These are phyloP conservation scores for Scenedesmus sp. DNA, from an alignment of 163 green algal species.

Conservation along the genomic window DNA sequence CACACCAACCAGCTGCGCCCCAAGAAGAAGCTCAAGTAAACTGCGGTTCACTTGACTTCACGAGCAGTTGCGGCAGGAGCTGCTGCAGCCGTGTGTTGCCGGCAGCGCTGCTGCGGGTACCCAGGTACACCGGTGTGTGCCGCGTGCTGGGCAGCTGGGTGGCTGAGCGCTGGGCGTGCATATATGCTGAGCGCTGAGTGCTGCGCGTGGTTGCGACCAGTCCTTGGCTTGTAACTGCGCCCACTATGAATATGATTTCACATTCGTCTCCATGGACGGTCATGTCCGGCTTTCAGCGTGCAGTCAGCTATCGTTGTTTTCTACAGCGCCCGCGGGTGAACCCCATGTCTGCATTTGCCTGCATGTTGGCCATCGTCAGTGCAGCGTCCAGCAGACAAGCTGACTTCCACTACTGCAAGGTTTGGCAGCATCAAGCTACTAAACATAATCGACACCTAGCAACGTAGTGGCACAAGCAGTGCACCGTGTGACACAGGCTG, in stretches of 20 bases:
- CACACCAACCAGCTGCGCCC: constrained; percentile 95
- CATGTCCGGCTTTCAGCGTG: no score
- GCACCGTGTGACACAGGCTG: no score
- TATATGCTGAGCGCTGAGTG: not conserved
- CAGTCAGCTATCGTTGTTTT: no score
- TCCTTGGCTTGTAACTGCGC: not conserved
- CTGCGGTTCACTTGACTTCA: not conserved
- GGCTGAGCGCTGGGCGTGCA: not conserved
- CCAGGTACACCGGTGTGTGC: not conserved
- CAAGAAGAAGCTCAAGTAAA: constrained; percentile 95
- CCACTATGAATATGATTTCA: not conserved
- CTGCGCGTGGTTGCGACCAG: not conserved
- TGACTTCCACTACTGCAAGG: no score
- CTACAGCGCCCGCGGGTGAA: no score
- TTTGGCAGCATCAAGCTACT: no score
- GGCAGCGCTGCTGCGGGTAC: not conserved
- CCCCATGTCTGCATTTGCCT: no score
- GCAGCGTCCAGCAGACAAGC: no score
- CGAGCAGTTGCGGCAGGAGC: not conserved
- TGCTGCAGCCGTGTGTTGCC: not conserved
- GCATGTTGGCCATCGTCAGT: no score
- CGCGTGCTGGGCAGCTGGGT: not conserved
- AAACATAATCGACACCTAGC: no score
- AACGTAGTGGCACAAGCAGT: no score
- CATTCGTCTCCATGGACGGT: no score